Evolutionary conservation across 345 rosid genomes (phyloP), one percentile per base, ranked within the genome.

Genomic region (Brassica cretica): DNA sequence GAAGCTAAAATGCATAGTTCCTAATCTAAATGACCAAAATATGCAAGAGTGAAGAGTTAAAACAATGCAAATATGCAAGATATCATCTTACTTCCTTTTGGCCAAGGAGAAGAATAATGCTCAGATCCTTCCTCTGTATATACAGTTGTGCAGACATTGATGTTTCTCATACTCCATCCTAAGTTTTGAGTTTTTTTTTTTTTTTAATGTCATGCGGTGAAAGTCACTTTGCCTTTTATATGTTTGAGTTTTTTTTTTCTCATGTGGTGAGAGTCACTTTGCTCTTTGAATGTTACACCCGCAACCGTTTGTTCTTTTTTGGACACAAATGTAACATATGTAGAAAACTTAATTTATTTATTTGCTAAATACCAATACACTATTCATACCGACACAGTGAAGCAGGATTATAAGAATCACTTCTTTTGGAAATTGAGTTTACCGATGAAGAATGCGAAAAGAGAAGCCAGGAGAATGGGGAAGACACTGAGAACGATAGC

Each of bases 401-500:
- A 21, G 24, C 24, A 21, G 24, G 24, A 21, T 21, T 21, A 21
- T 21, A 21, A 21, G 24, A 39, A 39, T 19, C 1, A 35, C 41
- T 64, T 73, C 49, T 63, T 79, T 41, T 79, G 78, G 66, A 74
- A 74, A 63, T 74, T 69, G 66, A 80, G 75, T 74, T 68, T 73
- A 9, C 62, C 75, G 24, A 74, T 74, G 61, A 55, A 80, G 37
- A 74, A 74, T 1, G 75, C 75, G 0, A 74, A 80, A 27, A 80
- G 79, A 63, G 51, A 68, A 1, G 78, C 82, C 37, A 74, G 63
- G n/a, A 73, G 12, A 60, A 67, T 19, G 7, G 82, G 78, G 62
- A 74, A 79, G 6, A 71, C 75, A 0, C 18, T 2, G 2, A 79
- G 79, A 25, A 74, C 62, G 3, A 41, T 2, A 33, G 74, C 70